Conservation (phyloP, 495 filamentous ascomycete species). For the Staphylotrichum longicolle region DNA sequence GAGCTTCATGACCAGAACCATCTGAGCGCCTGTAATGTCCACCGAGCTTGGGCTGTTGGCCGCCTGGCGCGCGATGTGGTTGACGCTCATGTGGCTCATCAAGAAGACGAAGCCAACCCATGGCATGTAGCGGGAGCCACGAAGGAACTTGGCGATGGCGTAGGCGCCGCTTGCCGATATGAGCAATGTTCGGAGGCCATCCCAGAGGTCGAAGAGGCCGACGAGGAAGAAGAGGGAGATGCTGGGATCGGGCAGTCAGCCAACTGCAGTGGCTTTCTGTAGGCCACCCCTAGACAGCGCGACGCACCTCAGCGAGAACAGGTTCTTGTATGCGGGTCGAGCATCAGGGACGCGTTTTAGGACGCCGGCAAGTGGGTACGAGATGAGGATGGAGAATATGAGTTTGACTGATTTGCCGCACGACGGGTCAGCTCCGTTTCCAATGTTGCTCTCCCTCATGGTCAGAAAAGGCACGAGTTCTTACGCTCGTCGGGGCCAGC, state of each 20-base stretch:
- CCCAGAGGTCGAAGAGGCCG: constrained; percentile 94
- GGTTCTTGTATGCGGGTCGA: constrained; percentile 82
- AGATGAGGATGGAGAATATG: constrained; percentile 84
- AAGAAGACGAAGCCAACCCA: constrained; percentile 93
- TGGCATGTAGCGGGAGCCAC: constrained; percentile 91
- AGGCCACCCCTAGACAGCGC: background rate
- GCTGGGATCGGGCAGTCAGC: constrained; percentile 33
- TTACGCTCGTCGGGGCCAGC: constrained; percentile 84
- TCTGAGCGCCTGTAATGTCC: constrained; percentile 95
- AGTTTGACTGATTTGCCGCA: constrained; percentile 71
- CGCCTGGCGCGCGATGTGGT: constrained; percentile 79
- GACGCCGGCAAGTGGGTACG: constrained; percentile 85
- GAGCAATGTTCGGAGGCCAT: constrained; percentile 73
- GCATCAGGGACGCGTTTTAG: constrained; percentile 89
- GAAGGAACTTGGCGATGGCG: constrained; percentile 74
- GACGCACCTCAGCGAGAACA: constrained; percentile 73
- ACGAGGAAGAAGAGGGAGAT: constrained; percentile 86
- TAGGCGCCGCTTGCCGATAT: constrained; percentile 79
- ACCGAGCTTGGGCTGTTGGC: constrained; percentile 60
- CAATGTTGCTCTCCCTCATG: background rate
- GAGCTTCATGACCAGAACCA: constrained; percentile 99
- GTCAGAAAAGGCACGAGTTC: constrained; percentile 8
- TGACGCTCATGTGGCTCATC: constrained; percentile 94
- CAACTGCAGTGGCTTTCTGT: background rate
- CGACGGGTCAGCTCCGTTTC: constrained; percentile 15